Conservation (phyloP, 2,329 filamentous ascomycete species). For the Beauveria sp. region DNA sequence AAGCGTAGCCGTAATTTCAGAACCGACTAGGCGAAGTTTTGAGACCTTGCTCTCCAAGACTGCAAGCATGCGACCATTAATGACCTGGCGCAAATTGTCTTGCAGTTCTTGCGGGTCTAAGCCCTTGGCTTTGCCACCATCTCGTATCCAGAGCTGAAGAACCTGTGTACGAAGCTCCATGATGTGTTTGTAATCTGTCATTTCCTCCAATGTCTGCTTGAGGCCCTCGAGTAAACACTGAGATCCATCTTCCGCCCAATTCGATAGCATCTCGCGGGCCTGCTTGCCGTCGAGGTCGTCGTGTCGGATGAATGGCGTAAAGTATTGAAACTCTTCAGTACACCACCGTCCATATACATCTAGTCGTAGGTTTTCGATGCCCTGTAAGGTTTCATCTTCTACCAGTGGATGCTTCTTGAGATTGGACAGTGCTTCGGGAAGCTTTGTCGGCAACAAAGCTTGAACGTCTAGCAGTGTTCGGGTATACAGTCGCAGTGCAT, state of each 20-base stretch:
- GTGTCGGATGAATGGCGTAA: conserved; percentile 80
- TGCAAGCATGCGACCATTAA: conserved; percentile 60
- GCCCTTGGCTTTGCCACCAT: conserved; percentile 55
- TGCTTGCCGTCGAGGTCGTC: conserved; percentile 61
- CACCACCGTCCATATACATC: conserved; percentile 77
- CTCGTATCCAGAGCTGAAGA: conserved; percentile 67
- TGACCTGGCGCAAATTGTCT: conserved; percentile 56
- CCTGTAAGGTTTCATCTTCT: conserved; percentile 58
- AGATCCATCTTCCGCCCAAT: conserved; percentile 57
- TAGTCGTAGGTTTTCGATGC: conserved; percentile 63
- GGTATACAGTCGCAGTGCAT: conserved; percentile 65
- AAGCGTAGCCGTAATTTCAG: conserved; percentile 54
- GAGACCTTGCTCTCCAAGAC: conserved; percentile 57
- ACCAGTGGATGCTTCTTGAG: conserved; percentile 67
- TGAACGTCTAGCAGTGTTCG: conserved; percentile 72
- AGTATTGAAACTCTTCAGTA: conserved; percentile 72
- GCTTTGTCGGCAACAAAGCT: conserved; percentile 61
- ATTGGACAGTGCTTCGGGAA: conserved; percentile 60
- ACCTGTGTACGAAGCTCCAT: conserved; percentile 62
- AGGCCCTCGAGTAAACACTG: conserved; percentile 55
- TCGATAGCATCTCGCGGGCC: conserved; percentile 51
- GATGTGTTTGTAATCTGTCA: conserved; percentile 60
- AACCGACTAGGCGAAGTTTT: conserved; percentile 57
- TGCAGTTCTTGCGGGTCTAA: conserved; percentile 63
- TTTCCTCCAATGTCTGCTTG: conserved; percentile 48